These are phyloP conservation scores for Nicotiana otophora DNA, from an alignment of 257 asterid genomes.

Conservation along the genomic window DNA sequence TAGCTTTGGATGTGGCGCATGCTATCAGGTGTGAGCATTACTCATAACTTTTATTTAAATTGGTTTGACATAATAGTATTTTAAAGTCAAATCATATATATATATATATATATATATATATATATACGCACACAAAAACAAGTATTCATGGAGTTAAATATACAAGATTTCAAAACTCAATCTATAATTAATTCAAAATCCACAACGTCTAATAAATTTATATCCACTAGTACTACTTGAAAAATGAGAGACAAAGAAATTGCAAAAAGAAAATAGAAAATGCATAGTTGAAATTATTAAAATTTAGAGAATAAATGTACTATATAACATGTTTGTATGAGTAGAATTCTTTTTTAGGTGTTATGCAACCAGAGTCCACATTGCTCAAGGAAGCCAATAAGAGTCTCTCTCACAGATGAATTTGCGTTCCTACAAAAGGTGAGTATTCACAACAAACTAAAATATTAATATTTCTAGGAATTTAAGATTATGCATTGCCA, in stretches of 20 bases:
- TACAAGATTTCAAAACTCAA: neutral
- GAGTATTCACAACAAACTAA: neutral
- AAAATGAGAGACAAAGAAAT: neutral
- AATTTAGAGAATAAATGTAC: too few relatives aligned
- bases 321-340: too few relatives aligned
- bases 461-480: too few relatives aligned
- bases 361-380: neutral
- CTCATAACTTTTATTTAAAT: neutral
- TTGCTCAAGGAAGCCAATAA: neutral
- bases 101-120: too few relatives aligned
- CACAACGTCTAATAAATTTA: too few relatives aligned
- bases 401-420: constrained; percentile 4
- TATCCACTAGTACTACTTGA: too few relatives aligned
- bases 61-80: too few relatives aligned
- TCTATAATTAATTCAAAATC: neutral
- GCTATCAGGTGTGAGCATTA: neutral
- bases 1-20: constrained; percentile 13
- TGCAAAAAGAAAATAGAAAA: too few relatives aligned
- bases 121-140: neutral
- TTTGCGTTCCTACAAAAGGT: neutral
- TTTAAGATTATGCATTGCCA: too few relatives aligned
- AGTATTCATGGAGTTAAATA: too few relatives aligned
- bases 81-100: too few relatives aligned
- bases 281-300: too few relatives aligned
- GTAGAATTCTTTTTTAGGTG: neutral